A percentile compares a stretch with the other conserved stretches of the same genome.
Evolutionary conservation across 768 basidiomycete species (phyloP).

Genomic region (Pholiota microspora): DNA sequence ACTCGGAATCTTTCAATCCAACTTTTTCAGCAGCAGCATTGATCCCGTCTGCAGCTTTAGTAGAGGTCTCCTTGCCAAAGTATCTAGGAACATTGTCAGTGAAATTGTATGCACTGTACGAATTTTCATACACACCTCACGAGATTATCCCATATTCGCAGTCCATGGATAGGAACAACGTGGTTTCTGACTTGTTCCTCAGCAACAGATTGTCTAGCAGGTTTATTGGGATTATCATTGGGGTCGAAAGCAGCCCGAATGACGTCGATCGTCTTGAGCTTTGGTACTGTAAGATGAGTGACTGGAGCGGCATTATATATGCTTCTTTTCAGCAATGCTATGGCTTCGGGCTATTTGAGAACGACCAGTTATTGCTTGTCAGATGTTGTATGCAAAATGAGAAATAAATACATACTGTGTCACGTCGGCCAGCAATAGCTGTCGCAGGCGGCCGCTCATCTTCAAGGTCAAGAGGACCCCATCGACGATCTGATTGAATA

Average conservation of each 20-base stretch:
- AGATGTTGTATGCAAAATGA: neutral
- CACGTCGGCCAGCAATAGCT: slow-evolving; percentile 67
- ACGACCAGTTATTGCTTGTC: neutral
- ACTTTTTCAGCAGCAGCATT: slow-evolving; percentile 26
- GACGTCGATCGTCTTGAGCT: slow-evolving; percentile 40
- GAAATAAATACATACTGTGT: slow-evolving; percentile 51
- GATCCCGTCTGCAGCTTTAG: slow-evolving; percentile 30
- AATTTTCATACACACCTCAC: slow-evolving; percentile 35
- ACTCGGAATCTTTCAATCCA: slow-evolving; percentile 11
- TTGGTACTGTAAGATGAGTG: slow-evolving; percentile 53
- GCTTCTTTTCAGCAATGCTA: slow-evolving; percentile 53
- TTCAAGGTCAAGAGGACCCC: slow-evolving; percentile 59
- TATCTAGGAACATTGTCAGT: slow-evolving; percentile 28
- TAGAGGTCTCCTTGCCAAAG: slow-evolving; percentile 44
- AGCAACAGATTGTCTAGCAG: slow-evolving; percentile 54
- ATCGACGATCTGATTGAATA: slow-evolving; percentile 40
- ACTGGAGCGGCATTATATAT: slow-evolving; percentile 55
- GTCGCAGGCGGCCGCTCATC: slow-evolving; percentile 70
- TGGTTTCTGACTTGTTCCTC: slow-evolving; percentile 47
- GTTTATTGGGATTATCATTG: slow-evolving; percentile 43
- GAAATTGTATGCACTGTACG: neutral
- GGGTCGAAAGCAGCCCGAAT: slow-evolving; percentile 49
- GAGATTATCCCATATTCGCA: slow-evolving; percentile 54
- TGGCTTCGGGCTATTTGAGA: slow-evolving; percentile 45
- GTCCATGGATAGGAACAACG: slow-evolving; percentile 48